Conservation (phyloP, 331 rosid species). For the Erythrophleum ivorense region DNA sequence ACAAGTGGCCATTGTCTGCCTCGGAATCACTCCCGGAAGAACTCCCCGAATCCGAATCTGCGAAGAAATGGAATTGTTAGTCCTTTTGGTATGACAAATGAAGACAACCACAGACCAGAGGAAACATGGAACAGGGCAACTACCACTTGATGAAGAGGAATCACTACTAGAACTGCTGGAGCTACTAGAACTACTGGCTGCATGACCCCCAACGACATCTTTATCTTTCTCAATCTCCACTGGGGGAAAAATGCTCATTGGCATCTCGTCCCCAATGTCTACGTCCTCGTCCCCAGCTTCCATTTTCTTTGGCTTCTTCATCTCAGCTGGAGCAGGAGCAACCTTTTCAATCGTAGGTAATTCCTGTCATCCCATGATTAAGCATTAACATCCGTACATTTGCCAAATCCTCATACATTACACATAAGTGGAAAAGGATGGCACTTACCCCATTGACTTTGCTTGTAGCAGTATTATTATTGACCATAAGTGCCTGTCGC, state of each 20-base stretch:
- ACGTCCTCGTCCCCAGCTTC: constrained; percentile 91
- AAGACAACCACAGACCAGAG: background rate
- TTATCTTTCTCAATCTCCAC: constrained; percentile 91
- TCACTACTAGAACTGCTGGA: constrained; percentile 82
- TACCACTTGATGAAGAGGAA: constrained; percentile 91
- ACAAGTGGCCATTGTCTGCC: constrained; percentile 76
- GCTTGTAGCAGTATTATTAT: constrained; percentile 41
- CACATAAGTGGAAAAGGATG: background rate
- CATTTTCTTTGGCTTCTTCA: constrained; percentile 71
- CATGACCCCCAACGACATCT: constrained; percentile 65
- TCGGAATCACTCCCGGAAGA: constrained; percentile 95
- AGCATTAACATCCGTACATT: constrained; percentile 12
- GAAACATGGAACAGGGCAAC: constrained; percentile 5
- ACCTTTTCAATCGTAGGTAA: constrained; percentile 50
- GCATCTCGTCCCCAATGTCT: constrained; percentile 94
- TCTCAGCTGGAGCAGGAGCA: constrained; percentile 51
- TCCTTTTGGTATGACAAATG: background rate
- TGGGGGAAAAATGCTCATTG: constrained; percentile 74
- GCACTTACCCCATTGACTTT: constrained; percentile 69
- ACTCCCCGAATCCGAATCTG: constrained; percentile 95
- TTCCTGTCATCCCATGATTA: constrained; percentile 46
- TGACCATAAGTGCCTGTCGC: constrained; percentile 76
- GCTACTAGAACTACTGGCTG: constrained; percentile 75
- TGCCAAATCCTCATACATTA: background rate
- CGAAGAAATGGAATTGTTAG: constrained; percentile 4